phyloP scores from a whole-genome alignment of 352 stramenopile species.

The Phytophthora citrophthora region DNA sequence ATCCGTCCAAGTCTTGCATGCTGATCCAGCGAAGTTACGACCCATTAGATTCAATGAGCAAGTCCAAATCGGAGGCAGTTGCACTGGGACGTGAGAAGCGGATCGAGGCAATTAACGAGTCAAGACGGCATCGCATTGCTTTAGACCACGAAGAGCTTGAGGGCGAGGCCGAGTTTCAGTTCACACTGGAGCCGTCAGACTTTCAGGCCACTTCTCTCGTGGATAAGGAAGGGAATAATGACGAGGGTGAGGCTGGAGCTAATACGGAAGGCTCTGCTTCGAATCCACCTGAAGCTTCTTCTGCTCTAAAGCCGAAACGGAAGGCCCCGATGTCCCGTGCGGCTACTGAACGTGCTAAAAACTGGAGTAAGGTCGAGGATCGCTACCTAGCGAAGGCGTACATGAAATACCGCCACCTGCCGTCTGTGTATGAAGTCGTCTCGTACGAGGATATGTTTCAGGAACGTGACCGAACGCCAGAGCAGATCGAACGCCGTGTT shows the following conservation, averaged over 20 bases:
- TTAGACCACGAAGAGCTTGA: constrained; percentile 81
- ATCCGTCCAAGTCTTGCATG: constrained; percentile 68
- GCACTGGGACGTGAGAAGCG: constrained; percentile 64
- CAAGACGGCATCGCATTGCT: constrained; percentile 69
- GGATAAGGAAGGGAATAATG: constrained; percentile 41
- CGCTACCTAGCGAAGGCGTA: constrained; percentile 83
- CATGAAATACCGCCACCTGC: constrained; percentile 79
- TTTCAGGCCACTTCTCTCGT: constrained; percentile 67
- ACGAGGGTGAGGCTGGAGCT: constrained; percentile 38
- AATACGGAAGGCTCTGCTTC: constrained; percentile 7
- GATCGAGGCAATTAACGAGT: constrained; percentile 68
- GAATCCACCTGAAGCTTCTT: constrained; percentile 13
- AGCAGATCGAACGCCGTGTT: constrained; percentile 87
- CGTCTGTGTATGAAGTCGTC: constrained; percentile 87
- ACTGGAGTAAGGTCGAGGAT: constrained; percentile 86
- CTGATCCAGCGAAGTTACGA: constrained; percentile 84
- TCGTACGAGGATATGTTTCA: constrained; percentile 92
- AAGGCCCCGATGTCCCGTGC: constrained; percentile 39
- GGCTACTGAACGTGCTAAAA: constrained; percentile 68
- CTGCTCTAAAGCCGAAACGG: constrained; percentile 25
- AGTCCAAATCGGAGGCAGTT: constrained; percentile 66
- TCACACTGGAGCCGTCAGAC: constrained; percentile 62
- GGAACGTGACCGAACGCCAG: constrained; percentile 78
- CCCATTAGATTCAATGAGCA: constrained; percentile 63
- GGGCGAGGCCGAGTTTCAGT: constrained; percentile 83